phyloP scores from a whole-genome alignment of 106 monocot species.

The Dendrobium officinale region DNA sequence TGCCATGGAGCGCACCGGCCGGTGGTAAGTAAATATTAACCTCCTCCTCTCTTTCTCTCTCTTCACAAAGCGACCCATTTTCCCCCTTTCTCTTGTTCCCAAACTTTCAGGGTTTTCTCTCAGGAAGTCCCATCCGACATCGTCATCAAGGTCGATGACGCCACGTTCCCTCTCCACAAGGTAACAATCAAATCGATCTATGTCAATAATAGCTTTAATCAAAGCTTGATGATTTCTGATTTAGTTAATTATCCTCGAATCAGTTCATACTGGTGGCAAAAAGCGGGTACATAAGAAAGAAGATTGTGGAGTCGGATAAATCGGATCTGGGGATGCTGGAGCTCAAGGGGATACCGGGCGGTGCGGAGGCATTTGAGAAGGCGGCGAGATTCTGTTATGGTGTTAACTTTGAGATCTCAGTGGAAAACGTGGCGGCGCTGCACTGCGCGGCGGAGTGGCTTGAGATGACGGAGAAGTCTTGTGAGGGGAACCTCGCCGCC shows the following conservation, averaged over 20 bases:
- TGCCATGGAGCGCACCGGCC: constrained; percentile 16
- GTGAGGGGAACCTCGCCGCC: constrained; percentile 33
- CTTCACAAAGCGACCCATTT: not conserved
- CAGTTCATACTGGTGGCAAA: constrained; percentile 21
- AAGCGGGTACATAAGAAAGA: constrained; percentile 20
- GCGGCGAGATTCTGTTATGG: constrained; percentile 65
- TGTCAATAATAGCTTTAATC: no score
- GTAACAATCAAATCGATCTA: not conserved
- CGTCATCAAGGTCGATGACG: constrained; percentile 12
- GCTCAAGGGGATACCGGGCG: constrained; percentile 31
- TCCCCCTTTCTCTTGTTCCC: not conserved
- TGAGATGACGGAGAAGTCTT: constrained; percentile 47
- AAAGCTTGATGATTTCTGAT: not conserved
- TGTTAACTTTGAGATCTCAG: constrained; percentile 49
- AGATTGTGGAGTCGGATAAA: constrained; percentile 12
- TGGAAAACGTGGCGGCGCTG: constrained; percentile 30
- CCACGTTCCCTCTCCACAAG: constrained; percentile 20
- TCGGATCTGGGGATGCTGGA: constrained; percentile 9
- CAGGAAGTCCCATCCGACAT: constrained; percentile 21
- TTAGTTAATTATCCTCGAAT: not conserved
- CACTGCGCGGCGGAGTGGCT: constrained; percentile 51
- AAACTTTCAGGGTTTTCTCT: constrained; percentile 13
- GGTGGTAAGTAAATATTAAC: not conserved
- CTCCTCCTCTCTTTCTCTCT: not conserved
- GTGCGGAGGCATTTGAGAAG: constrained; percentile 35